Evolutionary conservation across 352 stramenopile species (phyloP), one percentile per base, ranked within the genome.

Genomic region (Phytophthora macrochlamydospora): DNA sequence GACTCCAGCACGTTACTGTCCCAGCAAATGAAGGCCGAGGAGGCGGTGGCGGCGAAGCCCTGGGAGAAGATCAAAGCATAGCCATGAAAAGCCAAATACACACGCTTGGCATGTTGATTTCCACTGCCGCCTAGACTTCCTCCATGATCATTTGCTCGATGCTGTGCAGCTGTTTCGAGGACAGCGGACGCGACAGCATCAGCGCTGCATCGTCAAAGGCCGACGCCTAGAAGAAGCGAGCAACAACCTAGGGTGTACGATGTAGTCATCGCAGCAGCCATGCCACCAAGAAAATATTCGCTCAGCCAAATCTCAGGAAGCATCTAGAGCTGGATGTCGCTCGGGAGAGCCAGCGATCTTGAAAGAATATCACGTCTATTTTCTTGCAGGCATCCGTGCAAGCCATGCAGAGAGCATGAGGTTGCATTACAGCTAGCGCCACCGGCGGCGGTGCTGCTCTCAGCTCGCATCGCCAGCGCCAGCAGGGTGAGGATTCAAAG

Each of bases 21-120:
- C 43, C 48, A 75, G 35, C 57, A 63, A 45, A 69, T 56, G 57
- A 61, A 72, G 45, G n/a, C 37, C 14, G 37, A 33, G 5, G 67
- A 78, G n/a, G 51, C 40, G 9, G 54, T 43, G n/a, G 48, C 56
- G 32, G 28, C 56, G 3, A 85, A 83, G 51, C 78, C 78, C 5
- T 87, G 78, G 78, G 76, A 85, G 52, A 78, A 81, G 54, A 51
- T 73, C 45, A 70, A 71, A 32, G 61, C 52, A 63, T 74, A 65
- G 50, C 28, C 12, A 32, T 13, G 40, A 29, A 9, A 3, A 29
- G 14, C 12, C 8, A 8, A 3, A 29, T 29, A 14, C 38, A 45
- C 18, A 45, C 38, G 18, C 3, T 13, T 24, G 18, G 18, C 8
- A 45, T 51, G 30, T 48, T 67, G 45, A 61, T 59, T 56, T 48